Evolutionary conservation across 257 asterid genomes (phyloP), one percentile per base, ranked within the genome.

Genomic region (Nyctanthes arbortristis): DNA sequence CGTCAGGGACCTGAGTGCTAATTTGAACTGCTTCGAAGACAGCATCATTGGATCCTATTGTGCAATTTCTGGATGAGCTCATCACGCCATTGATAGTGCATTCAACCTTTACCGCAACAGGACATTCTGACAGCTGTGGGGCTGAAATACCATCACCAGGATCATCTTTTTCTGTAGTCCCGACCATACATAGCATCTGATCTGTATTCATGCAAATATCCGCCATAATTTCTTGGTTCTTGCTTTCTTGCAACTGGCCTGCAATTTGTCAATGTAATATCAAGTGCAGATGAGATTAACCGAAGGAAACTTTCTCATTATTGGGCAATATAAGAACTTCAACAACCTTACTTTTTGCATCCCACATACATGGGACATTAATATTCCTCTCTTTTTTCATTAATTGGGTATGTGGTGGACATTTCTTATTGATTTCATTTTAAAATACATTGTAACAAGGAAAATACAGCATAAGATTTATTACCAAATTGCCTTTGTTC

Each of bases 401-500:
- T 59, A n/a, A 3, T 8, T 66, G 4, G 1, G n/a, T n/a, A 40
- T 22, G 33, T 8, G 29, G 36, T 25, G 28, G 10, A 25, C 7
- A 55, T 0, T 32, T 28, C 25, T 33, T 10, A 63, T 13, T 31
- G 52, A 56, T 7, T 12, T 24, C 30, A 45, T 28, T 59, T 55
- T 30, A 34, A 32, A 37, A 35, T 66, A 27, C 59, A 63, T 27
- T 59, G 37, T 14, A 37, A 29, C 6, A 28, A 29, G 60, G 65
- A 28, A 65, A 37, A 6, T 24, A 16, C 22, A 24, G 57, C 36
- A 57, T 54, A 36, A 39, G 39, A 84, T 71, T 14, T 35, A 36
- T 71, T 77, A 85, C 95, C 87, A 12, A 66, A 45, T 22, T 59
- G 68, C 54, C 67, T 65, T 79, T 73, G 70, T 35, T 68, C 70